Evolutionary conservation across 305 asterid genomes (phyloP), one percentile per base, ranked within the genome.

Genomic region (Fraxinus angustifolia): DNA sequence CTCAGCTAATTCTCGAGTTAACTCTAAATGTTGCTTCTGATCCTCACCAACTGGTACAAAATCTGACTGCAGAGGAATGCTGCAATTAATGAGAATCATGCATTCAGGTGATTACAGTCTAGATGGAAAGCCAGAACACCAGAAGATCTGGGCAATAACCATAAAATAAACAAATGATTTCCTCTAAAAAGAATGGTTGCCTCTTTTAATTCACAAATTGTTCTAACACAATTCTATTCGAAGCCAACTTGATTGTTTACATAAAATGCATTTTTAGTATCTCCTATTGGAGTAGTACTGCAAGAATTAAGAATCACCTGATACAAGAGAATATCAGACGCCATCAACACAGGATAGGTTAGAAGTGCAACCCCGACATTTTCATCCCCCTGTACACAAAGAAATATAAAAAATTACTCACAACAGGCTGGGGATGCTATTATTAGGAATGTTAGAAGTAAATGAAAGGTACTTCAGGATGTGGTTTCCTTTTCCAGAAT

Each of bases 41-140:
- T 96, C 99, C 90, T 93, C 98, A 72, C 98, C 99, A 73, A 96
- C 99, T 42, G 98, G 98, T 68, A 96, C 99, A 86, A 92, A 85
- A 93, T 96, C 99, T 89, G 98, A 93, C 99, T 94, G 97, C 97
- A 90, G 77, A 80, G 33, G 80, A 85, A 79, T 74, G 81, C 81
- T 85, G 80, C 83, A 78, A 82, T 65, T 21, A 38, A 84, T 86
- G 80, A 93, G 89, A 86, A 83, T 85, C 84, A 80, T 82, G 87
- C 72, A 53, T 84, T 83, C 82, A 82, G 87, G 86, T 80, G 82
- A 77, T 75, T 72, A 80, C 45, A 78, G 75, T 62, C 21, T 67
- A 53, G 36, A 53, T 77, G 48, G 58, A 65, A 16, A 40, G 73
- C 77, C 53, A 79, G 71, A 53, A 62, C 14, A 76, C 53, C 62